Base-by-base conservation (phyloP, 2,329 filamentous ascomycete genomes). In the Nothopassalora personata region DNA sequence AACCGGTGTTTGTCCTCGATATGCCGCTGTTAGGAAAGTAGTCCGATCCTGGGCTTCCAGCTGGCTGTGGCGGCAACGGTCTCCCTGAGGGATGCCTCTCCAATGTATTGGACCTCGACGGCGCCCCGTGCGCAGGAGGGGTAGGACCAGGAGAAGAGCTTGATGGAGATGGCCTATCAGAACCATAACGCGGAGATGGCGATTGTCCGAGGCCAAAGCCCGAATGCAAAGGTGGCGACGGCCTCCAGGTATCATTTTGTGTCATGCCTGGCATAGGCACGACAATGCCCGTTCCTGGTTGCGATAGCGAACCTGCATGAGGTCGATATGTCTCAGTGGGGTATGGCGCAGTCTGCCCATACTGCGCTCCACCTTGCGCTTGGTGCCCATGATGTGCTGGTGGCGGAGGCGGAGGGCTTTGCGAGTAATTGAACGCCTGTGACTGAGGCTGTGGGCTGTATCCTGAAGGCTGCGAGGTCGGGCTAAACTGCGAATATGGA, bases 41-140 rank as follows among this genome's bases (percentile, higher is more conserved):
- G 51, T 76, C 75, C 15, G 75, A 73, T 45, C 76, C 74, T 30
- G 73, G 72, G 57, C 70, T 68, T 11, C 68, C 59, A 30, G 66
- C 63, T 5, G 83, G 83, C 9, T 81, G 80, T 0, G 82, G 82
- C 1, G 84, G 84, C n/a, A 86, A 74, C 34, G 84, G 83, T 27
- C 84, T 76, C 8, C 81, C 72, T 51, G 82, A 79, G 7, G 81
- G 83, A 70, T 86, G 83, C 56, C 82, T 79, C 23, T 77, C 80
- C 7, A 81, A 67, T 0, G 82, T 83, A 62, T 80, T 78, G 1
- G 77, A 60, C 55, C 69, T 63, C 10, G 66, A 66, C 7, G 77
- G 78, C 13, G 58, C 64, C 4, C 39, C 39, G 60, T 80, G 74
- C 28, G 76, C 76, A 1, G 79, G 76, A 30, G 74, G 75, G n/a